These are phyloP conservation scores for Leccinellum luteum DNA, from an alignment of 768 basidiomycete species.

Conservation along the genomic window DNA sequence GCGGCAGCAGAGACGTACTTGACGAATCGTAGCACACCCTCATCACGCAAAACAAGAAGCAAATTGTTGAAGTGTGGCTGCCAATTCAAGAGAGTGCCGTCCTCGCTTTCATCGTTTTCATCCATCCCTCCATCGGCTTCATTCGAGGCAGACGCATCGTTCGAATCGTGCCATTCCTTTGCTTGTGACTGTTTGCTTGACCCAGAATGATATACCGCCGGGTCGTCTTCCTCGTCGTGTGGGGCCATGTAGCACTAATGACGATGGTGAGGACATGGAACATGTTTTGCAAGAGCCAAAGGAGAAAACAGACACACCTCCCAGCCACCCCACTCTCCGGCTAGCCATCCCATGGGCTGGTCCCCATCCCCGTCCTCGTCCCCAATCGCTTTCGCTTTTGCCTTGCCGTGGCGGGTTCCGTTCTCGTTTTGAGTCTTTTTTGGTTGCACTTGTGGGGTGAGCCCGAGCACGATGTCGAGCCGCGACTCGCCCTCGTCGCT, in stretches of 20 bases:
- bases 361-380: slow-evolving; percentile 29
- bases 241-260: slow-evolving; percentile 89
- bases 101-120: slow-evolving; percentile 50
- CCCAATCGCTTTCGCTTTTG: slow-evolving; percentile 23
- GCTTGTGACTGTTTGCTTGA: slow-evolving; percentile 38
- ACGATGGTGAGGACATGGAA: neutral
- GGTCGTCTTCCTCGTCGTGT: slow-evolving; percentile 93
- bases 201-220: slow-evolving; percentile 82
- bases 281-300: neutral
- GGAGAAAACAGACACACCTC: slow-evolving; percentile 52
- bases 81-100: slow-evolving; percentile 78
- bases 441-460: slow-evolving; percentile 63
- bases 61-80: slow-evolving; percentile 90
- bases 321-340: slow-evolving; percentile 89
- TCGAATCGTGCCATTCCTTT: slow-evolving; percentile 15
- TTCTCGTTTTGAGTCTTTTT: slow-evolving; percentile 12
- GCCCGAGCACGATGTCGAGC: slow-evolving; percentile 81
- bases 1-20: slow-evolving; percentile 93
- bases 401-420: slow-evolving; percentile 22
- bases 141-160: slow-evolving; percentile 14
- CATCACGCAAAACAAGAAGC: slow-evolving; percentile 86
- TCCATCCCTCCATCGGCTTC: slow-evolving; percentile 6
- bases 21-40: slow-evolving; percentile 91
- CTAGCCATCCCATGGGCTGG: slow-evolving; percentile 55
- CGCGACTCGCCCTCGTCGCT: slow-evolving; percentile 78